phyloP scores from a whole-genome alignment of 768 basidiomycete species.

The Rhodosporidiobolus odoratus region DNA sequence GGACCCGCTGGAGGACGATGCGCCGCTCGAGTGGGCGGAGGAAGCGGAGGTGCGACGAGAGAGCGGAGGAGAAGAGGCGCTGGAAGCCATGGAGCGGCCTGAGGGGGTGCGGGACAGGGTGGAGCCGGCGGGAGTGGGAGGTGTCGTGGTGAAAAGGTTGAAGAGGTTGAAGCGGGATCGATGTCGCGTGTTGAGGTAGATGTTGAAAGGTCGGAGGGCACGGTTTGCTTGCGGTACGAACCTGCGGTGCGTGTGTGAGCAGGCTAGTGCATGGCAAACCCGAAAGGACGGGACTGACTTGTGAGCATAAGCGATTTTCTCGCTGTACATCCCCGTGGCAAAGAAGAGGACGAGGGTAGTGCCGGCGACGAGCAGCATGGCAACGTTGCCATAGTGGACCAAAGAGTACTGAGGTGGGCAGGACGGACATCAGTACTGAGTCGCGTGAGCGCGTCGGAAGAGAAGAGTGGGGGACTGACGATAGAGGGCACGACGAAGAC shows the following conservation, averaged over 20 bases:
- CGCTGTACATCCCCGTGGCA: slow-evolving; percentile 89
- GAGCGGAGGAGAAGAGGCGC: slow-evolving; percentile 20
- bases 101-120: slow-evolving; percentile 20
- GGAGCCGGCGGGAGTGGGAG: not conserved
- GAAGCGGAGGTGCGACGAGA: slow-evolving; percentile 21
- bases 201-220: slow-evolving; percentile 85
- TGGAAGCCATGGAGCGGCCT: slow-evolving; percentile 25
- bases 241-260: slow-evolving; percentile 50
- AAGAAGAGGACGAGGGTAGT: slow-evolving; percentile 92
- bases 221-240: slow-evolving; percentile 95
- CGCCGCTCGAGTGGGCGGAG: not conserved
- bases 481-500: slow-evolving; percentile 70
- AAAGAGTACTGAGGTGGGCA: slow-evolving; percentile 39
- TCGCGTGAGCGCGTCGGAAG: not conserved
- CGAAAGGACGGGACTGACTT: slow-evolving; percentile 53
- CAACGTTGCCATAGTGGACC: slow-evolving; percentile 62
- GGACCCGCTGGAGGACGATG: slow-evolving; percentile 6
- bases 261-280: not conserved
- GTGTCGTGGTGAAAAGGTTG: slow-evolving; percentile 43
- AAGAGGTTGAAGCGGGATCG: slow-evolving; percentile 54
- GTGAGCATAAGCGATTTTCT: slow-evolving; percentile 94
- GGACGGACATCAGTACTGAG: not conserved
- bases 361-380: slow-evolving; percentile 75
- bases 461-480: slow-evolving; percentile 43
- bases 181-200: slow-evolving; percentile 89